Conservation (phyloP, 2,329 filamentous ascomycete genomes). For the Davidsoniella neocaledoniae region DNA sequence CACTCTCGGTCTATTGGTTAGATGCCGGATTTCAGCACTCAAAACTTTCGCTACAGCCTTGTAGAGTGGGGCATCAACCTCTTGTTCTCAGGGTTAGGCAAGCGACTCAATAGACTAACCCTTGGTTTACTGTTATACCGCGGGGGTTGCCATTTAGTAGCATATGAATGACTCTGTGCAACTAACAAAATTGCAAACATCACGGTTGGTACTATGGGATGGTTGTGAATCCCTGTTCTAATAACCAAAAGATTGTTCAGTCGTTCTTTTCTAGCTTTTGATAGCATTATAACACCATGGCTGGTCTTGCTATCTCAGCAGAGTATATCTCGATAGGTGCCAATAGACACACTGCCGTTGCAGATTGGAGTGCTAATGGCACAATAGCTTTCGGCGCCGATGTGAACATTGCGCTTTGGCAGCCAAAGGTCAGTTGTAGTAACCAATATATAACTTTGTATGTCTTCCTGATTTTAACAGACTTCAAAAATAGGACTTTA, state of each 20-base stretch:
- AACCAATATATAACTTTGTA: background rate
- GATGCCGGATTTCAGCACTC: background rate
- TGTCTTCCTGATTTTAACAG: conserved; percentile 8
- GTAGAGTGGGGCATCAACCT: conserved; percentile 4
- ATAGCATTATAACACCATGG: conserved; percentile 14
- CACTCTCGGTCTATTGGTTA: background rate
- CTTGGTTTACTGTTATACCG: background rate
- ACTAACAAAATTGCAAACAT: conserved; percentile 9
- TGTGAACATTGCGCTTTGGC: conserved; percentile 78
- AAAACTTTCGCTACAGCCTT: conserved; percentile 12
- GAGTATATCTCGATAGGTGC: conserved; percentile 61
- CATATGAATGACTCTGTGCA: conserved; percentile 5
- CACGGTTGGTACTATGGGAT: background rate
- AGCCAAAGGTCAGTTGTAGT: conserved; percentile 45
- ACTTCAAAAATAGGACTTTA: conserved; percentile 19
- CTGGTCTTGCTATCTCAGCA: conserved; percentile 20
- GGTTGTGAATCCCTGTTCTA: background rate
- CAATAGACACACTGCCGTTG: conserved; percentile 75
- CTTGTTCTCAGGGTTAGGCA: background rate
- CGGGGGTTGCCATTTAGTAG: conserved; percentile 1
- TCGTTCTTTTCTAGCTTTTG: background rate
- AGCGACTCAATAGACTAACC: background rate
- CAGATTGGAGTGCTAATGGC: conserved; percentile 67
- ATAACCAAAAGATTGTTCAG: conserved; percentile 11
- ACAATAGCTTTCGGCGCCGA: conserved; percentile 79